A percentile compares a stretch with the other conserved stretches of the same genome.
These are phyloP conservation scores for Aurifilum marmelostoma DNA, from an alignment of 2,329 filamentous ascomycete species.

Conservation along the genomic window DNA sequence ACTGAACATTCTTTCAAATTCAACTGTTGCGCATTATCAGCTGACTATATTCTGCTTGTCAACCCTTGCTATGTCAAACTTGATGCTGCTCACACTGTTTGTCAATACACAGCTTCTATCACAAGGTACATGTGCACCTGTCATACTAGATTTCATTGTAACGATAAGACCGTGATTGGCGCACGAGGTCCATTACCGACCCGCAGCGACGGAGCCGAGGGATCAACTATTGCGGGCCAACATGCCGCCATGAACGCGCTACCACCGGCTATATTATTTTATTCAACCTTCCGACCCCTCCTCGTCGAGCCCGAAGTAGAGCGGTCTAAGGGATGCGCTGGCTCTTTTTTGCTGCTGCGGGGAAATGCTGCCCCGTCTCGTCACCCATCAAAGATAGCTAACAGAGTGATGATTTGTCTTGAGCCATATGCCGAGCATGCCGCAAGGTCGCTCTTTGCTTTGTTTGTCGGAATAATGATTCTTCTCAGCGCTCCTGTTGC, in stretches of 20 bases:
- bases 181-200: neutral
- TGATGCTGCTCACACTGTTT: neutral
- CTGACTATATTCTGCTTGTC: neutral
- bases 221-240: neutral
- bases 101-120: neutral
- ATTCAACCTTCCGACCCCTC: neutral
- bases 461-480: neutral
- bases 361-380: slow-evolving; percentile 1
- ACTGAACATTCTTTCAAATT: neutral
- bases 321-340: neutral
- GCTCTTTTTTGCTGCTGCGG: neutral
- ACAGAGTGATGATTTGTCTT: neutral
- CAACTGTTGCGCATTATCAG: neutral
- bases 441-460: neutral
- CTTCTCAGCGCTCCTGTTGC: neutral
- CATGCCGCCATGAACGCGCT: neutral
- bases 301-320: too few relatives aligned
- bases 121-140: too few relatives aligned
- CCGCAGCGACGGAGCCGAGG: too few relatives aligned
- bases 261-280: neutral
- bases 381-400: neutral
- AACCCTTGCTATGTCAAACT: neutral
- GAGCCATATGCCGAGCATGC: neutral
- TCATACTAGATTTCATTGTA: neutral
- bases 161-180: neutral